Evolutionary conservation across 257 asterid genomes (phyloP).

Genomic region (Coffea eugenioides): DNA sequence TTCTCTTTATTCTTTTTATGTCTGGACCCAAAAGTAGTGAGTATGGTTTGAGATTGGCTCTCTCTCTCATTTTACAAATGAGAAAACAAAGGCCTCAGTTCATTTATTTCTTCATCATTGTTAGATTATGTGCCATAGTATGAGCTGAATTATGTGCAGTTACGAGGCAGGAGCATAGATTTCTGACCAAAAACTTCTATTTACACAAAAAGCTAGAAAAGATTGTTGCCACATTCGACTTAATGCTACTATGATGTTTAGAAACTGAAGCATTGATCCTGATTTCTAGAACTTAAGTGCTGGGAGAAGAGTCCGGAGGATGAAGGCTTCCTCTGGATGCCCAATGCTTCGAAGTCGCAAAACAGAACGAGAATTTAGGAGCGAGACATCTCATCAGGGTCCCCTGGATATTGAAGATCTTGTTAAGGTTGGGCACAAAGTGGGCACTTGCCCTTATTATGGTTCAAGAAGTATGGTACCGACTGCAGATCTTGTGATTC

Average conservation of each 20-base stretch:
- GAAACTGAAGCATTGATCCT: conserved; percentile 29
- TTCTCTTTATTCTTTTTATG: neutral
- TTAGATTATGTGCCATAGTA: neutral
- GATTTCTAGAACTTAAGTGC: conserved; percentile 58
- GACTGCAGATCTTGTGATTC: conserved; percentile 84
- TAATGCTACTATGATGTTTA: conserved; percentile 1
- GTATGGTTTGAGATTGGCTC: neutral
- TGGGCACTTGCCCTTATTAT: conserved; percentile 91
- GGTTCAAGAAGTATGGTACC: conserved; percentile 87
- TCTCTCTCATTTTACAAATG: neutral
- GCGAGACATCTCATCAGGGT: conserved; percentile 54
- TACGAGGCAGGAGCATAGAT: neutral
- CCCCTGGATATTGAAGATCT: conserved; percentile 96
- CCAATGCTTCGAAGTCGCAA: conserved; percentile 72
- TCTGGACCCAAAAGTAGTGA: neutral
- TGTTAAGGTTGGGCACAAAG: conserved; percentile 63
- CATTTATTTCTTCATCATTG: neutral
- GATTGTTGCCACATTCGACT: neutral
- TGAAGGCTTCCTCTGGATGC: conserved; percentile 64
- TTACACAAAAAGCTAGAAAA: neutral
- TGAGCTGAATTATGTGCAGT: neutral
- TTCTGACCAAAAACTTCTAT: neutral
- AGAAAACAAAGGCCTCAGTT: neutral
- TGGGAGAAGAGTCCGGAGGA: conserved; percentile 51
- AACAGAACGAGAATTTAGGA: conserved; percentile 53